A percentile compares a stretch with the other conserved stretches of the same genome.
Evolutionary conservation across 2,329 filamentous ascomycete species (phyloP).

Genomic region (Alternaria tenuissima): DNA sequence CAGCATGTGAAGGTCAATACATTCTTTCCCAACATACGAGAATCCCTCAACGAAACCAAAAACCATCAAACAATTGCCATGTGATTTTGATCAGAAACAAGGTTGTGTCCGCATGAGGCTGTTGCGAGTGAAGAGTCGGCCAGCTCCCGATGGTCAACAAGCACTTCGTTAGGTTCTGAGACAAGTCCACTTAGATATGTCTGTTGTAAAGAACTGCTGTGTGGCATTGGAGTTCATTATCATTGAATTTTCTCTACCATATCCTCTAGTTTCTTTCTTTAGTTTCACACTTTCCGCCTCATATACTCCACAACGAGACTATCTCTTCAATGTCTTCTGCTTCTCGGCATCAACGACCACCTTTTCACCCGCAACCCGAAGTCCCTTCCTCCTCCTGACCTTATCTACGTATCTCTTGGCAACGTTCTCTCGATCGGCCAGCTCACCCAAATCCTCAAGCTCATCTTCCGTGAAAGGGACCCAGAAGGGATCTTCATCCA

Average conservation of each 20-base stretch:
- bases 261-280: neutral
- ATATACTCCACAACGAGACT: neutral
- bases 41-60: no score
- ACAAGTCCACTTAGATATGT: no score
- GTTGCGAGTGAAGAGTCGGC: no score
- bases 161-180: no score
- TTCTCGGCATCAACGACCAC: constrained; percentile 88
- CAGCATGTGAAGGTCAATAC: no score
- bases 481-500: constrained; percentile 98
- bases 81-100: no score
- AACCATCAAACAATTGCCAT: no score
- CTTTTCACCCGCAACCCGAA: constrained; percentile 75
- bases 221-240: neutral
- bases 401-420: constrained; percentile 95
- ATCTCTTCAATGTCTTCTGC: constrained; percentile 76
- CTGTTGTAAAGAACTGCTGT: no score
- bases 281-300: no score
- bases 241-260: neutral
- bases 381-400: constrained; percentile 84
- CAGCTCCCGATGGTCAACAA: no score
- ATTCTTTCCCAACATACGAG: no score
- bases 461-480: constrained; percentile 96
- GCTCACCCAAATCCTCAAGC: constrained; percentile 91
- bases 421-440: constrained; percentile 93
- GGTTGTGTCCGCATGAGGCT: no score